Evolutionary conservation across 495 filamentous ascomycete species (phyloP).

Genomic region (Hyaloscypha bicolor): DNA sequence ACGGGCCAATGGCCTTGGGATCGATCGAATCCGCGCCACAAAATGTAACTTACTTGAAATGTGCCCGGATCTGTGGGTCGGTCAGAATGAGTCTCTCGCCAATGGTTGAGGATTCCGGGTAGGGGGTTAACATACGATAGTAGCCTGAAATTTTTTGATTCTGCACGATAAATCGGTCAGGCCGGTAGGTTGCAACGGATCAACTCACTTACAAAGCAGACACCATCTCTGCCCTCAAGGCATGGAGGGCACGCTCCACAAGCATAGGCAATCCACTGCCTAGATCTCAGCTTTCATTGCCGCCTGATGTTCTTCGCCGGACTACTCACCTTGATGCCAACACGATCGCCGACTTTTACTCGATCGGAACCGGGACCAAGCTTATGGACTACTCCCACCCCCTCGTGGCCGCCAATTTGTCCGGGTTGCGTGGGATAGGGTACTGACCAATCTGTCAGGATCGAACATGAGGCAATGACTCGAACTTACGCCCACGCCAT

Average conservation of each 20-base stretch:
- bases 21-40: neutral
- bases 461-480: neutral
- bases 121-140: conserved; percentile 28
- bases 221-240: conserved; percentile 57
- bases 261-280: conserved; percentile 46
- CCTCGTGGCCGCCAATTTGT: conserved; percentile 69
- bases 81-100: conserved; percentile 13
- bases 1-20: neutral
- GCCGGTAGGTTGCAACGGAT: neutral
- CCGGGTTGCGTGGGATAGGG: conserved; percentile 63
- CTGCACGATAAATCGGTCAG: conserved; percentile 20
- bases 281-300: conserved; percentile 15
- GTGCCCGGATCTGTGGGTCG: conserved; percentile 56
- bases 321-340: conserved; percentile 54
- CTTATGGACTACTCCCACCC: conserved; percentile 62
- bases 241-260: conserved; percentile 50
- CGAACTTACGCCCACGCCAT: conserved; percentile 32
- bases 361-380: conserved; percentile 55
- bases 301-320: neutral
- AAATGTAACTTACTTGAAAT: conserved; percentile 49
- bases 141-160: conserved; percentile 56
- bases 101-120: neutral
- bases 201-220: conserved; percentile 46
- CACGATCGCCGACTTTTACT: conserved; percentile 66
- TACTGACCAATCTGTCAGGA: conserved; percentile 35